A percentile compares a stretch with the other conserved stretches of the same genome.
These are phyloP conservation scores for Sarocladium oryzae DNA, from an alignment of 2,329 filamentous ascomycete species.

Conservation along the genomic window DNA sequence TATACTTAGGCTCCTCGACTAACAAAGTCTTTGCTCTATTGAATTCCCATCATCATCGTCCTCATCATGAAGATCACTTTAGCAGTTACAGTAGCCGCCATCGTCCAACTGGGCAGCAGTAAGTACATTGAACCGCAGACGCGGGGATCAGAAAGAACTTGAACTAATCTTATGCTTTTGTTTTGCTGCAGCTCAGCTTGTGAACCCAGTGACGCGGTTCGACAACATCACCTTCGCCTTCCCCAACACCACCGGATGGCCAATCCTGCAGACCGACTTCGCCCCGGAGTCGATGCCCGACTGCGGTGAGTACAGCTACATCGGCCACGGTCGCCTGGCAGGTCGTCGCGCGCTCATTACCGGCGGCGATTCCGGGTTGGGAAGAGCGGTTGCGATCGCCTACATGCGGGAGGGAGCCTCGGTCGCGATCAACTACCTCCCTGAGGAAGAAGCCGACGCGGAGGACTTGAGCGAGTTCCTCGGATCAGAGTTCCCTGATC, in stretches of 20 bases:
- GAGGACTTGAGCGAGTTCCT: slow-evolving; percentile 6
- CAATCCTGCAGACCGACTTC: slow-evolving; percentile 10
- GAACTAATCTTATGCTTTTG: no score
- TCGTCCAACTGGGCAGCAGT: no score
- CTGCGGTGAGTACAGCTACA: slow-evolving; percentile 41
- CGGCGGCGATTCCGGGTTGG: slow-evolving; percentile 55
- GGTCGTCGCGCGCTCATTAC: slow-evolving; percentile 70
- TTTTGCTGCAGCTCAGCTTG: slow-evolving; percentile 1
- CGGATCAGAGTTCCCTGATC: neutral
- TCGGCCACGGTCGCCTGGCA: slow-evolving; percentile 63
- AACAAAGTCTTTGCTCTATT: no score
- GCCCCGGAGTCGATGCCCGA: neutral
- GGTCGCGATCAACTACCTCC: slow-evolving; percentile 14
- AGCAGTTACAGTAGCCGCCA: no score
- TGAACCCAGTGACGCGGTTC: slow-evolving; percentile 3
- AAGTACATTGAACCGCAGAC: no score
- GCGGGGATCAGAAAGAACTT: no score
- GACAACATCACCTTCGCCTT: slow-evolving; percentile 10
- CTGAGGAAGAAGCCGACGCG: slow-evolving; percentile 14
- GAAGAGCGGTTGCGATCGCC: slow-evolving; percentile 12
- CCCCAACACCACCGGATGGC: slow-evolving; percentile 7
- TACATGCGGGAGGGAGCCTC: slow-evolving; percentile 14
- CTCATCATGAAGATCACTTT: no score
- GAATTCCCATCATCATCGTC: no score
- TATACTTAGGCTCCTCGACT: no score